Percentiles rank a stretch among this genome's conserved stretches.
Conservation (phyloP, 2,329 filamentous ascomycete species). For the Fusarium tupiense region DNA sequence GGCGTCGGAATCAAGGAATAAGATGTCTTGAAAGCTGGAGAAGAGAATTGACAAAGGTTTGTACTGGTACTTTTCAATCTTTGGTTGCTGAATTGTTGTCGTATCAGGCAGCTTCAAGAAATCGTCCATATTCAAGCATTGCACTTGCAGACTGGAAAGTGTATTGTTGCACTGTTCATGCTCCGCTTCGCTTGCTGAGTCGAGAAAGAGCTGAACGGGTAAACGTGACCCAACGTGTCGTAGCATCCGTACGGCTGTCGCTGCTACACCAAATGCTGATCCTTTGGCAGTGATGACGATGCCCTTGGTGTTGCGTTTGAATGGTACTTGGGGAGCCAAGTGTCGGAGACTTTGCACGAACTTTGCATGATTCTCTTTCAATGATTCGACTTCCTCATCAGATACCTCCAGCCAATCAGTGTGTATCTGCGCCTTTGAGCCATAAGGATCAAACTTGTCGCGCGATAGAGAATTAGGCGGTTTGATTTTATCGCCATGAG, state of each 20-base stretch:
- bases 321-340: conserved; percentile 28
- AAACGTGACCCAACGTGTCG: conserved; percentile 33
- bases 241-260: conserved; percentile 36
- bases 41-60: conserved; percentile 37
- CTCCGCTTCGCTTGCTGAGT: conserved; percentile 29
- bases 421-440: not conserved
- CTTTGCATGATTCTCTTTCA: conserved; percentile 23
- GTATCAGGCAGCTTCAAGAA: conserved; percentile 18
- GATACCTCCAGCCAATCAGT: conserved; percentile 27
- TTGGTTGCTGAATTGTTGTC: not conserved
- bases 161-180: conserved; percentile 9
- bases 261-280: conserved; percentile 28
- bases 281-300: conserved; percentile 37
- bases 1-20: conserved; percentile 39
- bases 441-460: conserved; percentile 32
- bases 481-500: conserved; percentile 17
- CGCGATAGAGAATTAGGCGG: conserved; percentile 15
- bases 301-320: conserved; percentile 13
- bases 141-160: conserved; percentile 7
- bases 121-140: conserved; percentile 38
- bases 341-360: conserved; percentile 20
- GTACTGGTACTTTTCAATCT: conserved; percentile 33
- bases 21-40: conserved; percentile 37
- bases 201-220: conserved; percentile 32
- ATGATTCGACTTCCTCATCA: conserved; percentile 12